These are phyloP conservation scores for Pichia sp. DNA, from an alignment of 1,139 yeast species.

Conservation along the genomic window DNA sequence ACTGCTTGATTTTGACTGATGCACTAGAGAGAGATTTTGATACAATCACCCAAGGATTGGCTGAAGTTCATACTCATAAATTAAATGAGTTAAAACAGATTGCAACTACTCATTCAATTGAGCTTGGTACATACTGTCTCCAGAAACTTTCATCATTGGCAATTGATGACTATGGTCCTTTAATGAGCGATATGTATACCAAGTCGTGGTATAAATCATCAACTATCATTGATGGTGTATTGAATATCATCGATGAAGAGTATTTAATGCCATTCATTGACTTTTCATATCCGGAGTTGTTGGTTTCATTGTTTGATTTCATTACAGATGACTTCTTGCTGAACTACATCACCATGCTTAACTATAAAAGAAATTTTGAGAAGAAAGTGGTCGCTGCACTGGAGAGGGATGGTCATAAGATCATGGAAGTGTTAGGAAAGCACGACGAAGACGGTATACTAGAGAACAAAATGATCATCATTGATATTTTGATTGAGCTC, in stretches of 20 bases:
- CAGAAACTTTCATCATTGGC: constrained; percentile 28
- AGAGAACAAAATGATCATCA: constrained; percentile 43
- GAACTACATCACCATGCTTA: constrained; percentile 40
- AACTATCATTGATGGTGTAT: constrained; percentile 42
- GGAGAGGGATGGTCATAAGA: constrained; percentile 56
- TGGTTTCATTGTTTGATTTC: constrained; percentile 29
- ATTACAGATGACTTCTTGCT: constrained; percentile 38
- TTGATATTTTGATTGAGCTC: constrained; percentile 69
- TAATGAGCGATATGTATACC: constrained; percentile 18
- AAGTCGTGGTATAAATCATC: constrained; percentile 27
- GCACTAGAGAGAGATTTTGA: constrained; percentile 22
- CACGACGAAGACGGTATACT: constrained; percentile 21
- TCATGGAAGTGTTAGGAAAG: constrained; percentile 27
- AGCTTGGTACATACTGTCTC: constrained; percentile 23
- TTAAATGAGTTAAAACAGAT: constrained; percentile 12
- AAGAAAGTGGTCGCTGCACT: constrained; percentile 56
- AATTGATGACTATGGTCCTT: constrained; percentile 37
- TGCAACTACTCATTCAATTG: constrained; percentile 17
- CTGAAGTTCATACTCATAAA: constrained; percentile 18
- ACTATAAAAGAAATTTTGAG: constrained; percentile 36
- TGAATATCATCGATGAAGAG: constrained; percentile 36
- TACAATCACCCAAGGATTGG: constrained; percentile 16
- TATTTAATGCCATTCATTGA: constrained; percentile 14
- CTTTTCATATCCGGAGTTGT: constrained; percentile 22
- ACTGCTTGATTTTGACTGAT: constrained; percentile 24